Evolutionary conservation across 2,329 filamentous ascomycete species (phyloP), one percentile per base, ranked within the genome.

Genomic region (Penicillium decumbens): DNA sequence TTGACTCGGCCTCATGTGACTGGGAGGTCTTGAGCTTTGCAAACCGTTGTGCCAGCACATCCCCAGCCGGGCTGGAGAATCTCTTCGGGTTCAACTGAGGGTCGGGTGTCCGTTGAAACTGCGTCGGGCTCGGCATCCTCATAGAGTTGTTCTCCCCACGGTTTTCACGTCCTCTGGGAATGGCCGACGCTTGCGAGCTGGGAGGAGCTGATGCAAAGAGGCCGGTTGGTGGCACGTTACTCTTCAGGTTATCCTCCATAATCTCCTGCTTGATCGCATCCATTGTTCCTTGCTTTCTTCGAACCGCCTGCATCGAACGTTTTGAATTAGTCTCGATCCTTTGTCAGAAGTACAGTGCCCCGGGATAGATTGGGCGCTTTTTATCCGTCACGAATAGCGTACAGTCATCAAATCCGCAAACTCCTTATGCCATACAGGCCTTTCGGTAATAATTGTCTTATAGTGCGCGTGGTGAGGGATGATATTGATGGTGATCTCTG

Each of bases 381-480:
- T 23, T 23, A 23, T 23, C 4, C 4, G 20, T 23, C 20, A 23
- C 3, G 20, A 3, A 23, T 23, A 23, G 20, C 27, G 27, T 28
- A 28, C 27, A 65, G 64, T 64, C 81, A 56, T 81, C 75, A 79
- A 63, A 38, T 71, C 63, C 39, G 71, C 73, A 57, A 81, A 79
- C 53, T 77, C 73, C 50, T 73, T 72, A 57, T 76, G 71, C 69
- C 72, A 76, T 55, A 68, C 70, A 42, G 70, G 70, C 45, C 73
- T 74, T 55, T 83, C 80, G 32, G 71, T 71, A 59, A 82, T 80
- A 50, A 90, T 74, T 44, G 79, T 76, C 25, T 82, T 80, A 67
- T 83, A 95, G 54, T 92, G 88, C 49, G 80, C 82, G 66, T 95
- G 89, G 30, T 77, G 78, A 2, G 88, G 87, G 24, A 97, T 84